These are phyloP conservation scores for Jaltomata sinuosa DNA, from an alignment of 257 asterid genomes.

Conservation along the genomic window DNA sequence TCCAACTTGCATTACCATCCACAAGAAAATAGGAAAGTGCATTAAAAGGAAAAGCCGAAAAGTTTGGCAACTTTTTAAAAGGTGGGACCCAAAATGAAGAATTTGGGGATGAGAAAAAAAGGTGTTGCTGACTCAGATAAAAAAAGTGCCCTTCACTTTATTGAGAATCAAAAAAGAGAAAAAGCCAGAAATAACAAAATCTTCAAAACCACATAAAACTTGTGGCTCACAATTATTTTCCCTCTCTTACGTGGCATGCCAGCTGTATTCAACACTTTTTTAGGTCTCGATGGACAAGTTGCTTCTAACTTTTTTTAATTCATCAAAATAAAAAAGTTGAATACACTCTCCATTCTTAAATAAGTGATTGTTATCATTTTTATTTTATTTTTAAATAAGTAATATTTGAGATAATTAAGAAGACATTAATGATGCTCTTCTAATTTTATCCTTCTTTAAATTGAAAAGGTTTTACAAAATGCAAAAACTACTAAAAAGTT, in stretches of 20 bases:
- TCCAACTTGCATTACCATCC: not conserved
- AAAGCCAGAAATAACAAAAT: not conserved
- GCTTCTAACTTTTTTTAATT: not conserved
- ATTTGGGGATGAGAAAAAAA: not conserved
- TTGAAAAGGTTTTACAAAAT: too few relatives aligned
- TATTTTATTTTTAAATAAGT: too few relatives aligned
- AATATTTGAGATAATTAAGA: too few relatives aligned
- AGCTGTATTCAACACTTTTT: not conserved
- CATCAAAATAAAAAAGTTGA: too few relatives aligned
- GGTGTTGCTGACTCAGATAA: constrained; percentile 40
- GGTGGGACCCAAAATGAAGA: not conserved
- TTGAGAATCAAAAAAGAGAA: constrained; percentile 17
- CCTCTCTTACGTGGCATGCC: constrained; percentile 44
- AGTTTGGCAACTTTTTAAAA: constrained; percentile 34
- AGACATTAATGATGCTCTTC: too few relatives aligned
- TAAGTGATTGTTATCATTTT: too few relatives aligned
- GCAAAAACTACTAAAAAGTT: too few relatives aligned
- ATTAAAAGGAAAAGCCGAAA: constrained; percentile 5
- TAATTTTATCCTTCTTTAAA: too few relatives aligned
- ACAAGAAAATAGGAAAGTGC: not conserved
- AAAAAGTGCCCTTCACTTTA: constrained; percentile 37
- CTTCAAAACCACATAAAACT: constrained; percentile 54
- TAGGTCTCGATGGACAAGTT: not conserved
- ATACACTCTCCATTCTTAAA: too few relatives aligned
- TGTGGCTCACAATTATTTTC: constrained; percentile 53